Conservation (phyloP, 2,329 filamentous ascomycete genomes). For the Orbilia blumenaviensis region DNA sequence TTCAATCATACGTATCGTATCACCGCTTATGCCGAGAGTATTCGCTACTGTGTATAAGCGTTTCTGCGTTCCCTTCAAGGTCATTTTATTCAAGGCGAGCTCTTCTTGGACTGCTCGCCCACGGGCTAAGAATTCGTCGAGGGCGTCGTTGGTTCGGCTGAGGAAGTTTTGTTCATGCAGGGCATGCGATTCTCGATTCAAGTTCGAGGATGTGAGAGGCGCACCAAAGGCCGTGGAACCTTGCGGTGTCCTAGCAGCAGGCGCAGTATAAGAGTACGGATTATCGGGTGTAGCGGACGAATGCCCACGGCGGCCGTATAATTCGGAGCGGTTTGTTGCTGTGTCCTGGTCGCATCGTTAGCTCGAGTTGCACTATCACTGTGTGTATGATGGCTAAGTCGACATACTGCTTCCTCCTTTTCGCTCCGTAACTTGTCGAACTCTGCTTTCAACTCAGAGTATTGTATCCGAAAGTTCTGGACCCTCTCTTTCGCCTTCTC, state of each 20-base stretch:
- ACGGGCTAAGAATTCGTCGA: constrained; percentile 93
- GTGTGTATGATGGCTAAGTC: neutral
- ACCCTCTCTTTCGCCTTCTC: constrained; percentile 87
- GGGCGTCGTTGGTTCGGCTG: constrained; percentile 77
- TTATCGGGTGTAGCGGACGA: constrained; percentile 84
- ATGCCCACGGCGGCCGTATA: constrained; percentile 79
- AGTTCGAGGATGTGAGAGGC: constrained; percentile 59
- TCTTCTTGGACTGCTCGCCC: constrained; percentile 90
- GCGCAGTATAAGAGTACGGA: constrained; percentile 76
- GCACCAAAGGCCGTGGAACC: constrained; percentile 62
- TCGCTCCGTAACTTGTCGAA: constrained; percentile 80
- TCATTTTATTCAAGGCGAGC: constrained; percentile 86
- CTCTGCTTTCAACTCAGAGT: constrained; percentile 79
- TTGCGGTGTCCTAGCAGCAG: constrained; percentile 63
- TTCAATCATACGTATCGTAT: constrained; percentile 97
- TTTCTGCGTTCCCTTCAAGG: constrained; percentile 93
- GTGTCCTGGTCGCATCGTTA: constrained; percentile 65
- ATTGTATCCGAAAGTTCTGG: constrained; percentile 82
- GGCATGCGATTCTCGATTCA: constrained; percentile 68
- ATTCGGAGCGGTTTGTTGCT: constrained; percentile 75
- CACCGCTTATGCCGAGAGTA: constrained; percentile 89
- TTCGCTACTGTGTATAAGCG: constrained; percentile 91
- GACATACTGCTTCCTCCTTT: constrained; percentile 74
- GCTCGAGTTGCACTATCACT: neutral
- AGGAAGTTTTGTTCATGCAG: constrained; percentile 91